phyloP scores from a whole-genome alignment of 208 protist genomes.

The Naegleria lovaniensis region DNA sequence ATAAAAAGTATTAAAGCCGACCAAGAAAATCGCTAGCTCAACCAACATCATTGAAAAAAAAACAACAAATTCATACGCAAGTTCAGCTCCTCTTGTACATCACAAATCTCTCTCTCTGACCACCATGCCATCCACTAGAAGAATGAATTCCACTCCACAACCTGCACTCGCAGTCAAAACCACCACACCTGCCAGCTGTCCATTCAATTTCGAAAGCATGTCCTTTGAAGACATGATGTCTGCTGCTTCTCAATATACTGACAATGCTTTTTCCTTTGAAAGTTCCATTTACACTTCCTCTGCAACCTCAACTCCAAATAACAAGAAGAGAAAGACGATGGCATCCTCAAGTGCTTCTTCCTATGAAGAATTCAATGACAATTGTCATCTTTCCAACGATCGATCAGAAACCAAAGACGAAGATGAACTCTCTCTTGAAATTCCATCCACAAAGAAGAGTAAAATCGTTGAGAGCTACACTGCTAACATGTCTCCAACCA shows the following conservation, averaged over 20 bases:
- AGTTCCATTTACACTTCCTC: background rate
- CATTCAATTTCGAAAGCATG: background rate
- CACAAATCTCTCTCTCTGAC: too few species aligned
- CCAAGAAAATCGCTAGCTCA: too few species aligned
- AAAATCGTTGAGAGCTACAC: background rate
- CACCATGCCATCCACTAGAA: too few species aligned
- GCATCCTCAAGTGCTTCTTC: too few species aligned
- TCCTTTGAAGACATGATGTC: background rate
- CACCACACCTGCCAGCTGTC: background rate
- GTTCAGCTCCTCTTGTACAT: too few species aligned
- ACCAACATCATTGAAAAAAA: too few species aligned
- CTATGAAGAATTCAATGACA: too few species aligned
- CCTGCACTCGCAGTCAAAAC: background rate
- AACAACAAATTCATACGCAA: too few species aligned
- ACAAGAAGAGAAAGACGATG: background rate
- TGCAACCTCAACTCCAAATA: too few species aligned
- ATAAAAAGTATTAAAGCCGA: too few species aligned
- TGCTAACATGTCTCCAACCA: background rate
- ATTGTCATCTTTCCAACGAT: too few species aligned
- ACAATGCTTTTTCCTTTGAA: background rate
- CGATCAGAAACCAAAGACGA: background rate
- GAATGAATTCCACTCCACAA: too few species aligned
- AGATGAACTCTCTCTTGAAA: background rate
- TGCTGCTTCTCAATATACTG: background rate
- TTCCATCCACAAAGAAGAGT: background rate